phyloP scores from a whole-genome alignment of 805 yeast species.

The Candida boleticola region DNA sequence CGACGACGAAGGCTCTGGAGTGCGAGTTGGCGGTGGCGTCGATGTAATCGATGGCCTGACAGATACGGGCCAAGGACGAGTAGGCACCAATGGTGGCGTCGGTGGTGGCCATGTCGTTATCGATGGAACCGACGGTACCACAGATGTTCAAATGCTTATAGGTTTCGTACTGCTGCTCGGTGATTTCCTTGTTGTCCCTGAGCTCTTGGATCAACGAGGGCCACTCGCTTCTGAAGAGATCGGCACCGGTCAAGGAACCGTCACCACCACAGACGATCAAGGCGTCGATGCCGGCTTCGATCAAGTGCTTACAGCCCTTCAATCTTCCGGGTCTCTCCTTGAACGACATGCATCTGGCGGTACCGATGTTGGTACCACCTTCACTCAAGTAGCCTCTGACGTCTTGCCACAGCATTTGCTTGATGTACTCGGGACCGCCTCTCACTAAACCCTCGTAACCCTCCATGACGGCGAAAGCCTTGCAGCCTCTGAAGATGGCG shows the following conservation, averaged over 20 bases:
- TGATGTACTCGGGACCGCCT: conserved; percentile 74
- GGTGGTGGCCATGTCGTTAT: conserved; percentile 96
- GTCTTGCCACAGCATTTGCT: conserved; percentile 86
- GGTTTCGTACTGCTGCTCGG: conserved; percentile 56
- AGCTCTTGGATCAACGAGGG: conserved; percentile 81
- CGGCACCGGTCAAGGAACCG: conserved; percentile 98
- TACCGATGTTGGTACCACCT: conserved; percentile 96
- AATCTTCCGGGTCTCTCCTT: conserved; percentile 83
- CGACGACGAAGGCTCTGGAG: conserved; percentile 95
- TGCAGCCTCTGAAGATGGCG: conserved; percentile 84
- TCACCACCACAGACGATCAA: conserved; percentile 98
- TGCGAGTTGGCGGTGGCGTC: conserved; percentile 98
- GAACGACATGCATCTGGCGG: conserved; percentile 89
- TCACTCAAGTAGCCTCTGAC: conserved; percentile 90
- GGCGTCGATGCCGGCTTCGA: conserved; percentile 88
- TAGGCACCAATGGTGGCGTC: conserved; percentile 97
- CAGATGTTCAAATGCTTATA: conserved; percentile 78
- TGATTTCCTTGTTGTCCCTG: conserved; percentile 50
- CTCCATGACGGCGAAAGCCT: conserved; percentile 86
- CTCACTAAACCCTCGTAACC: conserved; percentile 91
- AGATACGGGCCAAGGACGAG: conserved; percentile 88
- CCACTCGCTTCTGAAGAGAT: conserved; percentile 92
- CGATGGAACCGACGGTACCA: conserved; percentile 95
- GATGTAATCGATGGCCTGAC: conserved; percentile 92
- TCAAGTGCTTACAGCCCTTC: conserved; percentile 79